Conservation (phyloP, 2,329 filamentous ascomycete genomes). For the Pyrenophora teres region DNA sequence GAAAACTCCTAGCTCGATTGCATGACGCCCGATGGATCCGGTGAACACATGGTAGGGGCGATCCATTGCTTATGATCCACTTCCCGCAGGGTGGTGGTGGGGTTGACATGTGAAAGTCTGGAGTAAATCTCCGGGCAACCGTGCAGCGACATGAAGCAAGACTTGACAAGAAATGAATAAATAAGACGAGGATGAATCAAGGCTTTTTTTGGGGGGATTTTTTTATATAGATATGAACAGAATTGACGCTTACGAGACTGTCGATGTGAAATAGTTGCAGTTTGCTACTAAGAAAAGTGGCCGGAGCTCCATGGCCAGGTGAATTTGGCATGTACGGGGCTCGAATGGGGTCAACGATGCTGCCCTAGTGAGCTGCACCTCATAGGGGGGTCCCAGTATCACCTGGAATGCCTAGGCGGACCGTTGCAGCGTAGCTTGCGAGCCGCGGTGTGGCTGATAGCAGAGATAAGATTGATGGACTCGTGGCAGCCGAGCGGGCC, state of each 20-base stretch:
- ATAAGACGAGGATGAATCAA: too few species aligned
- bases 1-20: not conserved
- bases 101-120: constrained; percentile 33
- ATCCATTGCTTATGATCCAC: constrained; percentile 19
- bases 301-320: too few species aligned
- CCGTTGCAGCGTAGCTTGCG: constrained; percentile 1
- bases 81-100: constrained; percentile 6
- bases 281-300: not conserved
- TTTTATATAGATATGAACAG: too few species aligned
- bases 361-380: not conserved
- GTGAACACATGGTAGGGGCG: constrained; percentile 22
- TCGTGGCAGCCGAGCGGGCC: not conserved
- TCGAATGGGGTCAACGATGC: not conserved
- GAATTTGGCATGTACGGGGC: too few species aligned
- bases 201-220: too few species aligned
- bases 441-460: not conserved
- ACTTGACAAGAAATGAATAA: too few species aligned
- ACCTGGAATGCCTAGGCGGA: not conserved
- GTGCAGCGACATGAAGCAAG: too few species aligned
- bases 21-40: constrained; percentile 1
- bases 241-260: too few species aligned
- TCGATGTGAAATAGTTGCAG: too few species aligned
- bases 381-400: not conserved
- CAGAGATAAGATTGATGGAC: not conserved
- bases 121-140: constrained; percentile 8